These are phyloP conservation scores for Oryza meridionalis DNA, from an alignment of 176 grass and related monocot genomes.

Conservation along the genomic window DNA sequence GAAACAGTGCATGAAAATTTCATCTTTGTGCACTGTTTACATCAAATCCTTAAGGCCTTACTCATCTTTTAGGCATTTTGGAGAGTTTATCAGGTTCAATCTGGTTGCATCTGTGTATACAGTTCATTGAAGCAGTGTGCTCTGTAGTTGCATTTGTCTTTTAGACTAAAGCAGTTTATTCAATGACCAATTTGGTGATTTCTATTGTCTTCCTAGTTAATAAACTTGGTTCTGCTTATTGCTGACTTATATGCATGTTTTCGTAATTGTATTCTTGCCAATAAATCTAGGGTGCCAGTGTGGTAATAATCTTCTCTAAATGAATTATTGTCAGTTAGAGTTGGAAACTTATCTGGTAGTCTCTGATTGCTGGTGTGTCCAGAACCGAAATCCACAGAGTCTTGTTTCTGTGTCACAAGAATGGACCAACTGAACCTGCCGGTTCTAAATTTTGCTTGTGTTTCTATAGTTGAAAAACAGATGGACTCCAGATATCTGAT, in stretches of 20 bases:
- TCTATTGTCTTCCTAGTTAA: neutral
- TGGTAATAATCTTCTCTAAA: neutral
- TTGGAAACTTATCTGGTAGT: neutral
- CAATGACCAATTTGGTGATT: neutral
- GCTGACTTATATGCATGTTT: neutral
- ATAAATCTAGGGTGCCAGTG: neutral
- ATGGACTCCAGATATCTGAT: neutral
- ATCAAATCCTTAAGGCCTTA: neutral
- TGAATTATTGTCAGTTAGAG: neutral
- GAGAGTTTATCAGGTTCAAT: neutral
- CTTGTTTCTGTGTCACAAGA: neutral
- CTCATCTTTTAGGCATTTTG: neutral
- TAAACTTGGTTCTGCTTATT: neutral
- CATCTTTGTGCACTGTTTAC: conserved; percentile 2
- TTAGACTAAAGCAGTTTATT: neutral
- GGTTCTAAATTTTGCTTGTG: neutral
- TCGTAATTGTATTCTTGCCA: neutral
- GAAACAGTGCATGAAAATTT: neutral
- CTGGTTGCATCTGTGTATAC: neutral
- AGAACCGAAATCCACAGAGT: neutral
- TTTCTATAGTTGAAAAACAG: neutral
- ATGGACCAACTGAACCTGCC: neutral
- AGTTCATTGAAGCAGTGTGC: neutral
- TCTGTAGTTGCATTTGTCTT: neutral
- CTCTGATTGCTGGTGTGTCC: neutral